Evolutionary conservation across 2,329 filamentous ascomycete genomes (phyloP).

Genomic region (Dothiorella sarmentorum): DNA sequence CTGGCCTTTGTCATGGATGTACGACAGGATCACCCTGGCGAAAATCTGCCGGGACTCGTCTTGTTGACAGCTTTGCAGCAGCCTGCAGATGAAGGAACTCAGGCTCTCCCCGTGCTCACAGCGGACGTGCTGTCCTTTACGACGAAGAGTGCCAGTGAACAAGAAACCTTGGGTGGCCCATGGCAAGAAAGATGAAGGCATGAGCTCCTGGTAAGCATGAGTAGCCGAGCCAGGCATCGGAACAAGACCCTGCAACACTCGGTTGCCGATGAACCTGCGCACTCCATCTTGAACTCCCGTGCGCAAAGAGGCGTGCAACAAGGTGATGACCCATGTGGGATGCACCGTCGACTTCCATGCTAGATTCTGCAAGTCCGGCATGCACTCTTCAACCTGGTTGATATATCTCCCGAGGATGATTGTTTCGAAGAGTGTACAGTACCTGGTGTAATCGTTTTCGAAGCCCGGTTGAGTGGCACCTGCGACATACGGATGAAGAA

Average conservation of each 20-base stretch:
- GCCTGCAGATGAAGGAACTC: slow-evolving; percentile 32
- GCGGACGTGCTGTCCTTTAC: slow-evolving; percentile 27
- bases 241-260: slow-evolving; percentile 36
- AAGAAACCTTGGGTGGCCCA: slow-evolving; percentile 47
- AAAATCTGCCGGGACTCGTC: slow-evolving; percentile 22
- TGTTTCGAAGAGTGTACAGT: slow-evolving; percentile 46
- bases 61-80: slow-evolving; percentile 25
- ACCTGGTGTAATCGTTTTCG: slow-evolving; percentile 40
- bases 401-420: slow-evolving; percentile 48
- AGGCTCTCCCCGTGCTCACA: slow-evolving; percentile 43
- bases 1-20: slow-evolving; percentile 30
- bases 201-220: slow-evolving; percentile 40
- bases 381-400: slow-evolving; percentile 47
- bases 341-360: slow-evolving; percentile 35
- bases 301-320: slow-evolving; percentile 42
- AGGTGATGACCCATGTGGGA: slow-evolving; percentile 40
- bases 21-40: slow-evolving; percentile 33
- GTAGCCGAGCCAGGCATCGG: slow-evolving; percentile 23
- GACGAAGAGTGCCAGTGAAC: slow-evolving; percentile 40
- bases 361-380: slow-evolving; percentile 41
- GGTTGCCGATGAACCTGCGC: slow-evolving; percentile 45
- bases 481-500: slow-evolving; percentile 13
- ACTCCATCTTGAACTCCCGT: slow-evolving; percentile 44
- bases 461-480: slow-evolving; percentile 20
- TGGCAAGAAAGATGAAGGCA: slow-evolving; percentile 42